A percentile compares a stretch with the other conserved stretches of the same genome.
Evolutionary conservation across 306 rosid species (phyloP).

Genomic region (Cicer yamashitae): DNA sequence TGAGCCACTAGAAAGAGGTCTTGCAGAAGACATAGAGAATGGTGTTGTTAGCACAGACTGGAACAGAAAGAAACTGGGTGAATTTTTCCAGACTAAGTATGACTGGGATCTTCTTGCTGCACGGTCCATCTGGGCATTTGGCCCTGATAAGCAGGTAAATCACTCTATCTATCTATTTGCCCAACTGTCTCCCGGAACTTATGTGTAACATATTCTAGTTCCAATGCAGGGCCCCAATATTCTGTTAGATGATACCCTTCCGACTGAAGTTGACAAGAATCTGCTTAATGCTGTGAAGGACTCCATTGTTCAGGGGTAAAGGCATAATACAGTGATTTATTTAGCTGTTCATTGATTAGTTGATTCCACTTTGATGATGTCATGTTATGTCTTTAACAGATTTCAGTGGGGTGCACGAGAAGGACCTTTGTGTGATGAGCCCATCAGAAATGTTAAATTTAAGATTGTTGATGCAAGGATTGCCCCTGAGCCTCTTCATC

Average conservation of each 20-base stretch:
- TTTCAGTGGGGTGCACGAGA: slow-evolving; percentile 99
- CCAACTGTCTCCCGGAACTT: background rate
- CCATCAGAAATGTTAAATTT: slow-evolving; percentile 95
- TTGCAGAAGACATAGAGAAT: slow-evolving; percentile 97
- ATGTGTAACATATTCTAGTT: slow-evolving; percentile 29
- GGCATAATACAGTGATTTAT: slow-evolving; percentile 16
- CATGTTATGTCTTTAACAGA: slow-evolving; percentile 55
- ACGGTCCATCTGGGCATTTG: slow-evolving; percentile 98
- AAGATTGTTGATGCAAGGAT: slow-evolving; percentile 98
- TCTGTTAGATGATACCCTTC: slow-evolving; percentile 88
- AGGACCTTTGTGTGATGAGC: slow-evolving; percentile 98
- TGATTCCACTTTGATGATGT: slow-evolving; percentile 23
- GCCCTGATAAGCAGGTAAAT: slow-evolving; percentile 96
- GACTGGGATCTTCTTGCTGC: slow-evolving; percentile 99
- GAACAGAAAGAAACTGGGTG: slow-evolving; percentile 88
- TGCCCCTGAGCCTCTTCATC: slow-evolving; percentile 89
- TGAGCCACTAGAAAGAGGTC: slow-evolving; percentile 96
- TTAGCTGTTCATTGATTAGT: slow-evolving; percentile 25
- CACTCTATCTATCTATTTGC: slow-evolving; percentile 1
- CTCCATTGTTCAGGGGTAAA: slow-evolving; percentile 98
- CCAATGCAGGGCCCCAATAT: slow-evolving; percentile 90
- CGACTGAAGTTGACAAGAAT: slow-evolving; percentile 92
- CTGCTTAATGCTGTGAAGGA: slow-evolving; percentile 88
- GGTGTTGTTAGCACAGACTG: slow-evolving; percentile 95
- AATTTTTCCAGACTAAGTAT: slow-evolving; percentile 90